Conservation (phyloP, 148 eudicot species). For the Chenopodium album region DNA sequence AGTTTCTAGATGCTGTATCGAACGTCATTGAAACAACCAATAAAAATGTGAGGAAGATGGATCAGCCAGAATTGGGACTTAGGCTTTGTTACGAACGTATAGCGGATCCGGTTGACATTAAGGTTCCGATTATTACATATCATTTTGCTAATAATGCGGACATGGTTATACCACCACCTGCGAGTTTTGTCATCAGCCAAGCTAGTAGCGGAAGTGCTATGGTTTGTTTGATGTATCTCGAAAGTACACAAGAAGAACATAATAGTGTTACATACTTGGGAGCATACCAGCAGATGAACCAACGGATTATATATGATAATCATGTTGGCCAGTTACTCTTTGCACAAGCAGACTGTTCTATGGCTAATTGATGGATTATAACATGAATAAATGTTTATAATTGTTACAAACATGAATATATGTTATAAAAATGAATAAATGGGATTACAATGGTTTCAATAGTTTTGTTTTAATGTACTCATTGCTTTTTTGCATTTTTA, state of each 20-base stretch:
- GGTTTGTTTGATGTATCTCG: not conserved
- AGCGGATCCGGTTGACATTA: not conserved
- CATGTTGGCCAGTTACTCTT: not conserved
- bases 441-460: too few relatives aligned
- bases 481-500: too few relatives aligned
- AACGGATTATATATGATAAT: conserved; percentile 20
- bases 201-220: not conserved
- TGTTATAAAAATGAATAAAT: too few relatives aligned
- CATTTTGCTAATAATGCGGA: conserved; percentile 9
- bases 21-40: not conserved
- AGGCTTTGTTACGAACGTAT: not conserved
- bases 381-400: too few relatives aligned
- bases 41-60: not conserved
- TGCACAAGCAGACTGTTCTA: not conserved
- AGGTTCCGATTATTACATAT: not conserved
- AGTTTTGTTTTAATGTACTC: too few relatives aligned
- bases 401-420: too few relatives aligned
- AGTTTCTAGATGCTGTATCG: not conserved
- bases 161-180: not conserved
- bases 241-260: not conserved
- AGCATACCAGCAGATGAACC: conserved; percentile 10
- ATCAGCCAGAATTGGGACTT: not conserved
- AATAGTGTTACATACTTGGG: not conserved
- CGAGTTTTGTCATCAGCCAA: not conserved
- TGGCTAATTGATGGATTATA: not conserved